Percentiles rank a stretch among this genome's conserved stretches.
Evolutionary conservation across 129 eudicot species (phyloP).

Genomic region (Rutidosis leptorrhynchoides): DNA sequence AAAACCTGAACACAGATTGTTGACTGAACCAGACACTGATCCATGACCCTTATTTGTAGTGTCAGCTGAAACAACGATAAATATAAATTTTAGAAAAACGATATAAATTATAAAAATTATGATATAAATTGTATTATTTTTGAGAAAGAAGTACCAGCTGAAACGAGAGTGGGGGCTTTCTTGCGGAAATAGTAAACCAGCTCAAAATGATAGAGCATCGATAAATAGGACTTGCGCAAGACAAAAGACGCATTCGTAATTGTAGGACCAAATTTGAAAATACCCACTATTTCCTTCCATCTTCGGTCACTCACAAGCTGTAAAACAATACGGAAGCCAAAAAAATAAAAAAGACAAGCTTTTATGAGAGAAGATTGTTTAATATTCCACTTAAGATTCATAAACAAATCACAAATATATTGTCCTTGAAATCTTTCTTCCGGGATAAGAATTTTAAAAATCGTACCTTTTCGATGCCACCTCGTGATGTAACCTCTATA

Average conservation of each 20-base stretch:
- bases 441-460: slow-evolving; percentile 3
- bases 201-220: slow-evolving; percentile 91
- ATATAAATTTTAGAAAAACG: too few species aligned
- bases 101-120: too few species aligned
- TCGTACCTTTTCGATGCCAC: slow-evolving; percentile 84
- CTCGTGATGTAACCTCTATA: slow-evolving; percentile 89
- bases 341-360: not conserved
- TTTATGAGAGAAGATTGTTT: not conserved
- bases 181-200: slow-evolving; percentile 82
- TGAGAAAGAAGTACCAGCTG: slow-evolving; percentile 41
- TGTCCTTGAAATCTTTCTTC: not conserved
- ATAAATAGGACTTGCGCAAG: slow-evolving; percentile 64
- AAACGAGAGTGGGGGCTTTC: slow-evolving; percentile 35
- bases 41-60: slow-evolving; percentile 46
- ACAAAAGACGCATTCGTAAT: slow-evolving; percentile 74
- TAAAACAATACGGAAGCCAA: slow-evolving; percentile 1
- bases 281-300: slow-evolving; percentile 78
- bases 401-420: not conserved
- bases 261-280: slow-evolving; percentile 61
- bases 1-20: slow-evolving; percentile 53
- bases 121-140: not conserved
- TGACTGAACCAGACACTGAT: slow-evolving; percentile 44
- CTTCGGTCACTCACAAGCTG: slow-evolving; percentile 76
- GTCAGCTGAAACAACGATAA: too few species aligned
- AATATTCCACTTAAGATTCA: slow-evolving; percentile 1